Base-by-base conservation (phyloP, 495 filamentous ascomycete species). In the Penicillium canescens region DNA sequence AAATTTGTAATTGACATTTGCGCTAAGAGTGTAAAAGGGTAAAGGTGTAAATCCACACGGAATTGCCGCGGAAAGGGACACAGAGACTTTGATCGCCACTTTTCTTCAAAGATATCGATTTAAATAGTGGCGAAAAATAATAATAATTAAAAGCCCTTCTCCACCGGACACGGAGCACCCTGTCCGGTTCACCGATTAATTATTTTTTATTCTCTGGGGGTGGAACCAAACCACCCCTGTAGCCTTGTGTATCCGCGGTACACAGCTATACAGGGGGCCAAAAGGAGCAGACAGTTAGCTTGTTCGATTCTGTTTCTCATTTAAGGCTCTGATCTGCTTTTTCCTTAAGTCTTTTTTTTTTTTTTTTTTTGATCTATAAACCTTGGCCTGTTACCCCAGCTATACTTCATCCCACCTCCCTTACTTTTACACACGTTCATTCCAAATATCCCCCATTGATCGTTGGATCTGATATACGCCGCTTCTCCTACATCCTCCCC, bases 211-310 rank as follows among this genome's bases (percentile, higher is more conserved):
- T 45, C 48, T 57, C 54, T 57, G 55, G 49, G 51, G 52, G 52
- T 59, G 63, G 57, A 61, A 45, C 46, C 42, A 13, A 42, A 26
- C 43, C 46, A 44, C 50, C 54, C 54, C 60, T 63, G 56, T 55
- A 54, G 55, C 45, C 52, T 56, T 57, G 61, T 64, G 60, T 66
- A 66, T 64, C 63, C 55, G 61, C 59, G 59, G 59, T 66, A 66
- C 57, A 61, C 60, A 51, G 46, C 56, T 43, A 52, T 50, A 55
- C 42, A 52, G 43, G 52, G 61, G 56, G 61, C 61, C 64, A 62
- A 65, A 62, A 54, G 64, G 53, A 50, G 49, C 50, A 55, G 58
- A 59, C 57, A 58, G 49, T 58, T 54, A 54, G 60, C 34, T 35
- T 40, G 38, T 40, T 50, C 39, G 18, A 18, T 18, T 36, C 46